Percentiles rank a stretch among this genome's conserved stretches.
Conservation (phyloP, 2,329 filamentous ascomycete species). For the Diplodia mutila region DNA sequence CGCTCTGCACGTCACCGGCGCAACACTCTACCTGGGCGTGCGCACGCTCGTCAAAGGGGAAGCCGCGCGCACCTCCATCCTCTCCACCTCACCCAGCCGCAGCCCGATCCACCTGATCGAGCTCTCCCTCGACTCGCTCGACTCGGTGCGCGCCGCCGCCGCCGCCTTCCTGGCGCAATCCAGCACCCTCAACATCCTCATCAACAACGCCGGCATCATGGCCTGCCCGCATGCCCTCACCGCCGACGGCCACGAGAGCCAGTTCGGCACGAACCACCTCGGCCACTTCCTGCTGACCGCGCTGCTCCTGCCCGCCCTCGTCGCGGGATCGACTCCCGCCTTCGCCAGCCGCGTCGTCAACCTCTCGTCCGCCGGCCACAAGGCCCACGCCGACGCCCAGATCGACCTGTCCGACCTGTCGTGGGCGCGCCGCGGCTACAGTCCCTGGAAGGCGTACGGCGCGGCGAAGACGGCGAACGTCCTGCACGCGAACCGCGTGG, state of each 20-base stretch:
- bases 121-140: constrained; percentile 44
- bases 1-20: constrained; percentile 31
- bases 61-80: constrained; percentile 34
- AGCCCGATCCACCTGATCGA: constrained; percentile 39
- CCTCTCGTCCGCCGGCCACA: constrained; percentile 51
- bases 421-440: constrained; percentile 10
- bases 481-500: constrained; percentile 35
- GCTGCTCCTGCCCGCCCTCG: constrained; percentile 44
- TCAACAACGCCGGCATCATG: constrained; percentile 46
- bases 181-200: constrained; percentile 45
- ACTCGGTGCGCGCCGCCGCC: constrained; percentile 43
- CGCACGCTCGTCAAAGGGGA: constrained; percentile 32
- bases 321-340: constrained; percentile 33
- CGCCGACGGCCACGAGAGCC: constrained; percentile 50
- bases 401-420: constrained; percentile 1
- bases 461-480: constrained; percentile 35
- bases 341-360: constrained; percentile 54
- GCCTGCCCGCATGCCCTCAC: constrained; percentile 39
- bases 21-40: constrained; percentile 36
- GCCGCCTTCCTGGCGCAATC: constrained; percentile 31
- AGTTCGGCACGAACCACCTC: constrained; percentile 53
- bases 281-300: constrained; percentile 51
- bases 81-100: constrained; percentile 40
- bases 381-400: constrained; percentile 21
- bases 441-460: constrained; percentile 29